Base-by-base conservation (phyloP, 73 alveolate species). In the Diophrys sp. region DNA sequence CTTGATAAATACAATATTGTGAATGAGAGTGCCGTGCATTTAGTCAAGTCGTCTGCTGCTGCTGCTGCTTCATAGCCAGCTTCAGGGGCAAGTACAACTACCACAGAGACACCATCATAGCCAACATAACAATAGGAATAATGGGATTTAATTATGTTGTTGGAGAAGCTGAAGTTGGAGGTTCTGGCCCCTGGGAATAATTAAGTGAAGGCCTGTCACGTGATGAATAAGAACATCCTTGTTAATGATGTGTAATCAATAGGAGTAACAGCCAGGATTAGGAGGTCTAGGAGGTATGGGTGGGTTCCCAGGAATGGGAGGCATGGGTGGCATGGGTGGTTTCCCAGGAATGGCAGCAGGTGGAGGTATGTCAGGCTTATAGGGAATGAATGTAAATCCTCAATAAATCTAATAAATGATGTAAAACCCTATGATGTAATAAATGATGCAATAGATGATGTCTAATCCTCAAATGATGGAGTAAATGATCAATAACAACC, bases 281-380 rank as follows among this genome's bases (percentile, higher is more conserved):
- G 78, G 79, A 34, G 82, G 81, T 23, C 32, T 82, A 23, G 88
- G 88, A 14, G 90, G 88, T 1, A 33, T 75, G 1, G 95, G 93
- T 26, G 90, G 88, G 23, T 27, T 86, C 26, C 88, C 85, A 2
- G 92, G 89, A 32, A 26, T 83, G 0, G 97, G 93, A 66, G 96
- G 96, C 0, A 56, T 89, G 77, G 97, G 97, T n/a, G 97, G 93
- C n/a, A 23, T 79, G 0, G 97, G 97, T 0, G 97, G 95, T 24
- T 29, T 88, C 86, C 91, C 91, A 83, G 67, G 75, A 1, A 83
- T 83, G 82, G 92, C 93, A 57, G 87, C 93, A 23, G 83, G 89
- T 0, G 94, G 94, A 34, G 94, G 91, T 23, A 72, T 77, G 31
- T 82, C 93, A 26, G 94, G 94, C 78, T 54, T 88, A 67, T 85